These are phyloP conservation scores for Noccaea caerulescens DNA, from an alignment of 345 rosid genomes.

Conservation along the genomic window DNA sequence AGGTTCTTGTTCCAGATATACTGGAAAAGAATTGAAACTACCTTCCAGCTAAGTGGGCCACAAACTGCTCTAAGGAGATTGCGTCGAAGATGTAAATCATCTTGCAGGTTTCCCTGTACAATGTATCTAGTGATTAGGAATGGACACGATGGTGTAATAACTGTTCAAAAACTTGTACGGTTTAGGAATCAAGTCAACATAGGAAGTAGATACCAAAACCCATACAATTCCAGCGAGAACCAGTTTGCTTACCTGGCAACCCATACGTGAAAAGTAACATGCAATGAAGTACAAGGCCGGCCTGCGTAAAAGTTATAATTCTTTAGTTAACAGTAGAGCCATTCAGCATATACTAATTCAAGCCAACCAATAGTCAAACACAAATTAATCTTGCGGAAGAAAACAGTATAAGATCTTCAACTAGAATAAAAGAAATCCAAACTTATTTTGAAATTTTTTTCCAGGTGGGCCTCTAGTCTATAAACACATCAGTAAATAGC, in stretches of 20 bases:
- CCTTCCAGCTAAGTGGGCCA: conserved; percentile 67
- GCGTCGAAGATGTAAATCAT: conserved; percentile 75
- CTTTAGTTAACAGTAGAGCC: conserved; percentile 27
- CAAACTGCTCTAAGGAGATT: conserved; percentile 68
- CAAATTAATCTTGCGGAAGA: conserved; percentile 13
- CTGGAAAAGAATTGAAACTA: conserved; percentile 41
- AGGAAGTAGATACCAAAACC: conserved; percentile 22
- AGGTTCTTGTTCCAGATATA: conserved; percentile 8
- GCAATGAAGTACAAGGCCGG: conserved; percentile 78
- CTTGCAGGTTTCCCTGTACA: conserved; percentile 78
- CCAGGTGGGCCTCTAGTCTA: conserved; percentile 19
- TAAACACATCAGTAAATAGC: conserved; percentile 27
- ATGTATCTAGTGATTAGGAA: conserved; percentile 15
- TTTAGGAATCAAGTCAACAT: conserved; percentile 14
- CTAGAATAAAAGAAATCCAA: conserved; percentile 18
- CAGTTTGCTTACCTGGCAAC: conserved; percentile 74
- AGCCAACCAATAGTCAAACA: conserved; percentile 8
- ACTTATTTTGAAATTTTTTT: conserved; percentile 3
- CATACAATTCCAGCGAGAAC: conserved; percentile 28
- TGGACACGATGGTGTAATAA: conserved; percentile 13
- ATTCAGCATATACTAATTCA: conserved; percentile 16
- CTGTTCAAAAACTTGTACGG: conserved; percentile 21
- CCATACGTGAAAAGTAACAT: conserved; percentile 77
- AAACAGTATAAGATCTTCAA: conserved; percentile 1
- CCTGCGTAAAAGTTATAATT: conserved; percentile 55